Base-by-base conservation (phyloP, 2,329 filamentous ascomycete species). In the Fusarium sp. region DNA sequence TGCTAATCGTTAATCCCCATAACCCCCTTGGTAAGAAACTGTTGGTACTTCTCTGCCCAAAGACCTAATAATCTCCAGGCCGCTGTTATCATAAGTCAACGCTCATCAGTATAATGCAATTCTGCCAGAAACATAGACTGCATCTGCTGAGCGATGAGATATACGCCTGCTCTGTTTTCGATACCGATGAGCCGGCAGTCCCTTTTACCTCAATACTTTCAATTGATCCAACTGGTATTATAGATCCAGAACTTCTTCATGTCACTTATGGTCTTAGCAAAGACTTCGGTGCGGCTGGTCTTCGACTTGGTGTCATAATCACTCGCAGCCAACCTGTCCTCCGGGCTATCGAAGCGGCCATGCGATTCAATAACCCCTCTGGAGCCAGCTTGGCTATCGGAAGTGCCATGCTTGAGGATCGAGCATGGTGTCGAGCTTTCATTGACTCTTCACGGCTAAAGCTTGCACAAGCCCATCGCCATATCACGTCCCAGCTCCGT, bases 121-220 rank as follows among this genome's bases (percentile, higher is more conserved):
- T 90, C 60, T 90, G 88, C 70, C 80, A 87, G 59, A 82, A 81
- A 45, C 82, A 89, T 68, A 72, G 79, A 8, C 79, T 90, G 8
- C 88, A 90, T 67, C 80, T 90, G 51, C 84, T 90, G 73, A 87
- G 85, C 69, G 89, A 91, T 75, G 89, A 91, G 75, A 86, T 91
- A 44, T 90, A 90, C 74, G 89, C 85, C 15, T 80, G 87, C 42
- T 88, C 86, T 3, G 82, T 86, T 1, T 90, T 85, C 67, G 66
- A 85, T 78, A 76, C 80, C 36, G 41, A 80, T 71, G 63, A 84
- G 79, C 47, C 62, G 26, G 66, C 76, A 17, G 51, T 66, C 11
- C 79, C 81, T 0, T 90, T 90, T 69, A 86, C 84, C 7, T 89
- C 87, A 0, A 80, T 83, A 6, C 79, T 89, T 4, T 85, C 87